These are phyloP conservation scores for Blepharisma japonicum DNA, from an alignment of 73 alveolate species.

Conservation along the genomic window DNA sequence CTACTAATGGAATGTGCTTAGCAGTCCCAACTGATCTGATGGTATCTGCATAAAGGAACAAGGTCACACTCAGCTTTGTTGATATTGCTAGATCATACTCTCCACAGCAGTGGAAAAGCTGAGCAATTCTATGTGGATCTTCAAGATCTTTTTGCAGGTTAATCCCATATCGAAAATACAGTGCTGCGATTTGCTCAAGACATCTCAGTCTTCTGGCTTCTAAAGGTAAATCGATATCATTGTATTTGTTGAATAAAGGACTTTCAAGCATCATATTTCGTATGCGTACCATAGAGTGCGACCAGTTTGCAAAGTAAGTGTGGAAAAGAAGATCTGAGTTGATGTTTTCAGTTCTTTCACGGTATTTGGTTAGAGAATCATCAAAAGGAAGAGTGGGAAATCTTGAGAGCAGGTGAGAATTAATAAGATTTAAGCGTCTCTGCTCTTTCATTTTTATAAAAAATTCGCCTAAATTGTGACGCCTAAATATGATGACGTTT, in stretches of 20 bases:
- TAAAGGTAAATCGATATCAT: neutral
- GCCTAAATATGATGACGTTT: too few species aligned
- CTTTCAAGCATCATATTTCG: neutral
- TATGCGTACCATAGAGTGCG: neutral
- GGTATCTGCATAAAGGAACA: neutral
- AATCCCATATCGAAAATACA: neutral
- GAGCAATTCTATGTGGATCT: neutral
- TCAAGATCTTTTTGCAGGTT: neutral
- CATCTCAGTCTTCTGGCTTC: neutral
- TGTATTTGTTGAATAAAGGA: neutral
- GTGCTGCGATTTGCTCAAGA: neutral
- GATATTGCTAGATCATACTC: slow-evolving; percentile 2
- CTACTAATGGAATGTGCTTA: neutral
- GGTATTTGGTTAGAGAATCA: neutral
- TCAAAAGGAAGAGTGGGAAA: neutral
- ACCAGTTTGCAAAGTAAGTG: neutral
- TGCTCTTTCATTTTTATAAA: too few species aligned
- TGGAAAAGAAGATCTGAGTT: neutral
- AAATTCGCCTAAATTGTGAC: too few species aligned
- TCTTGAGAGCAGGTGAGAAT: neutral
- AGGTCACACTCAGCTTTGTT: neutral
- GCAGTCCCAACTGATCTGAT: neutral
- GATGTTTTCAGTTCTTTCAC: neutral
- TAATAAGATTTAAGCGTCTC: too few species aligned
- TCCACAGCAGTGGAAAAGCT: neutral